phyloP scores from a whole-genome alignment of 2,329 filamentous ascomycete species.

The Shiraia bambusicola region DNA sequence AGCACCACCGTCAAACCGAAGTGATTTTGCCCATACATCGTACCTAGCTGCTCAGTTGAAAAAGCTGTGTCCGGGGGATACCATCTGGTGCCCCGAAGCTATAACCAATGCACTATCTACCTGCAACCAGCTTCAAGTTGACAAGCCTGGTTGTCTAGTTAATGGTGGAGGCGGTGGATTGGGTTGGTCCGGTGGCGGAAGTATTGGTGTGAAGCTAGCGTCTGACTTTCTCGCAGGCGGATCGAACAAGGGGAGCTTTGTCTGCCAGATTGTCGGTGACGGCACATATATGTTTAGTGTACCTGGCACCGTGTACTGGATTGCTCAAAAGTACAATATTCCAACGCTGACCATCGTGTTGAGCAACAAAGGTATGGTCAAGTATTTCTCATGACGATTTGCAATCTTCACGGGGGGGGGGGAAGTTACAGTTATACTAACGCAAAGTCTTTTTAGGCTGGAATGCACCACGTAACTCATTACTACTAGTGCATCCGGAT shows the following conservation, averaged over 20 bases:
- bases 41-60: background rate
- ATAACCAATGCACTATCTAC: background rate
- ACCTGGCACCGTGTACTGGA: background rate
- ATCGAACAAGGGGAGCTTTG: background rate
- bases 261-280: background rate
- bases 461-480: constrained; percentile 1
- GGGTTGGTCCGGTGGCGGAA: background rate
- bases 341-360: background rate
- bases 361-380: background rate
- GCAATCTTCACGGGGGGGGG: background rate
- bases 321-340: background rate
- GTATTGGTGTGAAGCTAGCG: background rate
- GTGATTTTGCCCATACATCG: too few species aligned
- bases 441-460: background rate
- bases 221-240: background rate
- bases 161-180: background rate
- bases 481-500: background rate
- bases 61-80: background rate
- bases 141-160: background rate
- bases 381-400: background rate
- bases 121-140: background rate
- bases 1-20: background rate
- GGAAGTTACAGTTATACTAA: background rate
- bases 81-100: background rate
- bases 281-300: background rate